These are phyloP conservation scores for Syzygium malaccense DNA, from an alignment of 441 rosid species.

Conservation along the genomic window DNA sequence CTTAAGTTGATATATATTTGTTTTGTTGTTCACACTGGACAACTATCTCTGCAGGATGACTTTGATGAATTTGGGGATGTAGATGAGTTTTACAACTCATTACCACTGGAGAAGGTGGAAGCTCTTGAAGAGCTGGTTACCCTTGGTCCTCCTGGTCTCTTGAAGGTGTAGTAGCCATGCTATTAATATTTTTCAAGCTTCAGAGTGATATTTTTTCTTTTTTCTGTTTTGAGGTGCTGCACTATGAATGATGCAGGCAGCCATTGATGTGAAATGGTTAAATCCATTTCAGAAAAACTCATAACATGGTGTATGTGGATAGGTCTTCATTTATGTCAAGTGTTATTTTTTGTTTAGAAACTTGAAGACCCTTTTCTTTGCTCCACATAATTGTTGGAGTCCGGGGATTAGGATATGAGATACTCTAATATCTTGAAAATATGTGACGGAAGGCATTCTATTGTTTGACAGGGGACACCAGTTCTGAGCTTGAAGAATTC, in stretches of 20 bases:
- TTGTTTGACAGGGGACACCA: conserved; percentile 68
- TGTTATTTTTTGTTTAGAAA: background rate
- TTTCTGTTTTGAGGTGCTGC: background rate
- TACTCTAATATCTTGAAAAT: background rate
- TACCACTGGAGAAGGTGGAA: conserved; percentile 92
- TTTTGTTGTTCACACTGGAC: background rate
- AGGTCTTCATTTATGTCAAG: background rate
- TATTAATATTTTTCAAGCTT: background rate
- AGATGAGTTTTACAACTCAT: conserved; percentile 77
- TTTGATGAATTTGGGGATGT: conserved; percentile 95
- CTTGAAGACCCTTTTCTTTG: background rate
- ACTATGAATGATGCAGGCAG: background rate
- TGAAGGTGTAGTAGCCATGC: conserved; percentile 50
- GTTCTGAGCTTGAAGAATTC: conserved; percentile 63
- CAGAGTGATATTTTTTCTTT: background rate
- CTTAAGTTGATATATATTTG: background rate
- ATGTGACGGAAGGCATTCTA: background rate
- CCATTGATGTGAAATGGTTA: background rate
- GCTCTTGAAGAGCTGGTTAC: conserved; percentile 94
- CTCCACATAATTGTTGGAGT: background rate
- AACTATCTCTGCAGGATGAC: conserved; percentile 54
- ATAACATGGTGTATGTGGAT: background rate
- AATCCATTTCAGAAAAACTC: background rate
- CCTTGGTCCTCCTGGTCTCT: conserved; percentile 67
- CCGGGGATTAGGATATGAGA: background rate